Evolutionary conservation across 768 basidiomycete genomes (phyloP).

Genomic region (Tephrocybe sp.): DNA sequence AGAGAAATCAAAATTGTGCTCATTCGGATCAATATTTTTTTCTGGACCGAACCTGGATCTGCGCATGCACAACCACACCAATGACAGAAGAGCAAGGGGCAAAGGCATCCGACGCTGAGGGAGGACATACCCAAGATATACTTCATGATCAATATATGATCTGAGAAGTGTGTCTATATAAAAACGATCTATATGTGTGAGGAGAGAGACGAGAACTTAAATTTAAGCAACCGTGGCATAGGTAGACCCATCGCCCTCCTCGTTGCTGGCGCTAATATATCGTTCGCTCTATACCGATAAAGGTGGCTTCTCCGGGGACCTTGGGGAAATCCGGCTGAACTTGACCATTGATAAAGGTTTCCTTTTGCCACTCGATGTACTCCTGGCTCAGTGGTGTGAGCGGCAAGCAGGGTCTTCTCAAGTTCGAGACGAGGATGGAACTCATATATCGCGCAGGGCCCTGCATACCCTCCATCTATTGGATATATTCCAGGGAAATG

Average conservation of each 20-base stretch:
- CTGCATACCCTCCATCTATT: constrained; percentile 34
- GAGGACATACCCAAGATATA: no score
- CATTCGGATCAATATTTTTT: background rate
- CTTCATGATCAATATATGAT: no score
- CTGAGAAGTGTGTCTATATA: no score
- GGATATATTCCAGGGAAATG: constrained; percentile 53
- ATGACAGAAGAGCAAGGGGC: no score
- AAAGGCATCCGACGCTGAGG: no score
- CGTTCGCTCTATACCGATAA: constrained; percentile 30
- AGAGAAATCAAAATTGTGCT: no score
- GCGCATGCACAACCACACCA: no score
- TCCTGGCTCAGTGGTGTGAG: constrained; percentile 56
- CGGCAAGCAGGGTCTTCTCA: constrained; percentile 61
- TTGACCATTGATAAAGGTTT: constrained; percentile 54
- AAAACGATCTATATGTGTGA: no score
- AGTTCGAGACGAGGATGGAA: constrained; percentile 70
- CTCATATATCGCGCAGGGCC: constrained; percentile 47
- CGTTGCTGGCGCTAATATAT: constrained; percentile 33
- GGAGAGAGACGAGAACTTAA: no score
- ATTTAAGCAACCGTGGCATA: constrained; percentile 21
- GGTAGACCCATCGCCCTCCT: constrained; percentile 40
- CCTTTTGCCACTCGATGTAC: constrained; percentile 62
- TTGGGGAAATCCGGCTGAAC: constrained; percentile 73
- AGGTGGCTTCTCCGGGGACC: constrained; percentile 33
- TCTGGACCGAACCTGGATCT: no score